These are phyloP conservation scores for Suillus plorans DNA, from an alignment of 768 basidiomycete genomes.

Conservation along the genomic window DNA sequence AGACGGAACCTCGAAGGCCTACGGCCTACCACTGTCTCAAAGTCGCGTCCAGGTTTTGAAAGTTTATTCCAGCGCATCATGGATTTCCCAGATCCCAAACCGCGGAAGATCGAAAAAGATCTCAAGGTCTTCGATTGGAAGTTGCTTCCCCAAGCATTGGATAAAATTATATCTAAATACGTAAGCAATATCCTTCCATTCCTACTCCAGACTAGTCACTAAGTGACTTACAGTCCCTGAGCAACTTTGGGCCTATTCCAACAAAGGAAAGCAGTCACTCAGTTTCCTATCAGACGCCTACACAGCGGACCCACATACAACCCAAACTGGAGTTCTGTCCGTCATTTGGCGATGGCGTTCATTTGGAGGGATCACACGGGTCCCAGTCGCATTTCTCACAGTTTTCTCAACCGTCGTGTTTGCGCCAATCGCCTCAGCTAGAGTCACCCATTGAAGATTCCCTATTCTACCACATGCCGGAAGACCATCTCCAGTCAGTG, in stretches of 20 bases:
- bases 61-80: constrained; percentile 95
- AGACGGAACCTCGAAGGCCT: constrained; percentile 93
- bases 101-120: constrained; percentile 96
- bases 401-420: constrained; percentile 2
- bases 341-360: constrained; percentile 13
- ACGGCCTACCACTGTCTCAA: constrained; percentile 86
- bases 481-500: constrained; percentile 21
- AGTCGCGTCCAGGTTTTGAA: constrained; percentile 75
- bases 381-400: constrained; percentile 22
- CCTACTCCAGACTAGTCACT: background rate
- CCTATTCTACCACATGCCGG: constrained; percentile 16
- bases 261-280: constrained; percentile 2
- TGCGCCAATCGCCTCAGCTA: constrained; percentile 17
- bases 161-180: constrained; percentile 84
- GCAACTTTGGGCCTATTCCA: constrained; percentile 3
- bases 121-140: constrained; percentile 86
- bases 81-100: constrained; percentile 92
- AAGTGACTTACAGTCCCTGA: background rate
- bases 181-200: constrained; percentile 43
- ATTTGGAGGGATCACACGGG: constrained; percentile 19
- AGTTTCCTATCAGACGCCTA: background rate
- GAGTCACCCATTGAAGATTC: constrained; percentile 14
- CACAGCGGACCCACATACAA: background rate
- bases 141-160: constrained; percentile 65
- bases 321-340: background rate